phyloP scores from a whole-genome alignment of 257 asterid genomes.

The Ocimum tenuiflorum region DNA sequence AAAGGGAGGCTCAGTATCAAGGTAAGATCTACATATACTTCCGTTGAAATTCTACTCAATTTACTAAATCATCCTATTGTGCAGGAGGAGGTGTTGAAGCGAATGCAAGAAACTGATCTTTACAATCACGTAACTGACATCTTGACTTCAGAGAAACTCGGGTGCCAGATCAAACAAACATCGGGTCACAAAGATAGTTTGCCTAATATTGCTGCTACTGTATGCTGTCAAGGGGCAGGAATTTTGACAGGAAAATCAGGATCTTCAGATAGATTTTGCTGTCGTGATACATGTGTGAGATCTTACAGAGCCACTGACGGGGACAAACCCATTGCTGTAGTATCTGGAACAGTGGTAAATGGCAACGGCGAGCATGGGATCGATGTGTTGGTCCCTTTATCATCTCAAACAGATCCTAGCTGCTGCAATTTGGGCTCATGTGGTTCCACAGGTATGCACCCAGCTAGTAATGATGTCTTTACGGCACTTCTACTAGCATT shows the following conservation, averaged over 20 bases:
- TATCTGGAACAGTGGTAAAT: conserved; percentile 63
- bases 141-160: conserved; percentile 40
- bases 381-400: conserved; percentile 33
- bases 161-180: conserved; percentile 28
- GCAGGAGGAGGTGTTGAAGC: conserved; percentile 68
- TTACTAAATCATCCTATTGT: not conserved
- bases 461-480: conserved; percentile 44
- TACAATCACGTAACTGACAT: conserved; percentile 50
- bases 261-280: conserved; percentile 46
- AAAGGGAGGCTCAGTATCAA: conserved; percentile 24
- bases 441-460: conserved; percentile 23
- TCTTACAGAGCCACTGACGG: conserved; percentile 58
- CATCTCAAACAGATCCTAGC: conserved; percentile 39
- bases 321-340: conserved; percentile 52
- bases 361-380: conserved; percentile 60
- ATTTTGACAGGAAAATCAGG: conserved; percentile 53
- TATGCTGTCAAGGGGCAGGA: conserved; percentile 87
- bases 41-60: not conserved
- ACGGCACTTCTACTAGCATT: conserved; percentile 64
- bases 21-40: not conserved
- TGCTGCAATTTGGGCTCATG: conserved; percentile 39
- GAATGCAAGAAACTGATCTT: conserved; percentile 49
- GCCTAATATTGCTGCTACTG: conserved; percentile 58
- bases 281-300: conserved; percentile 66
- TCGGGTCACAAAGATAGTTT: conserved; percentile 34